Evolutionary conservation across 345 rosid genomes (phyloP), one percentile per base, ranked within the genome.

Genomic region (Brassica nigra): DNA sequence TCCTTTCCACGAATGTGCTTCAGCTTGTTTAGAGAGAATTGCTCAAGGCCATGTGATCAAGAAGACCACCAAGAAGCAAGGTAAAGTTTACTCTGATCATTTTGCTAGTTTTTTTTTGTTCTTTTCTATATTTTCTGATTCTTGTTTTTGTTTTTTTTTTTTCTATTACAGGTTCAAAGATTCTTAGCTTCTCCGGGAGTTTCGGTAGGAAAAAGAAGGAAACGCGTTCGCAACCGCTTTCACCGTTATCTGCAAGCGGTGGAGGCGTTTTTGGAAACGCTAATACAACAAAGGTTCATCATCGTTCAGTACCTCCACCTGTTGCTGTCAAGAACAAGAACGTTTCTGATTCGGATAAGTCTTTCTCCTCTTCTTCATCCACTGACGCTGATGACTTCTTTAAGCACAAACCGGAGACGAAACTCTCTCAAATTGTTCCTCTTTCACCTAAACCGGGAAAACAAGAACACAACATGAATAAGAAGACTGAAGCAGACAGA

Each of bases 181-280:
- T 80, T 64, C 83, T 85, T 73, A 86, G 83, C 37, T 75, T 81
- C 66, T 72, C 94, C 44, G 80, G 85, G 66, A 91, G 94, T 87
- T 86, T 90, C 69, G 89, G 90, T 71, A 82, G 84, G 82, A 89
- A 84, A 72, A 86, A 91, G 88, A 88, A 88, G 66, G 89, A 81
- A 79, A 42, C 87, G n/a, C 66, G 81, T 57, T 79, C 89, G 69
- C 86, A 75, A 70, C 83, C 86, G 27, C 76, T 6, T 34, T 70
- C 98, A 14, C 86, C 91, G 49, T 80, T 57, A 75, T 74, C 75
- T 6, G 52, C 27, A 70, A 82, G 5, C 44, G 76, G 62, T 15
- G 69, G 81, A 55, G 73, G 57, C 18, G 67, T 76, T 66, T 80
- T 75, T 42, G 66, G 27, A 58, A 70, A 78, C 52, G 64, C 62